phyloP scores from a whole-genome alignment of 768 basidiomycete genomes.

The Trametes cinnabarina region DNA sequence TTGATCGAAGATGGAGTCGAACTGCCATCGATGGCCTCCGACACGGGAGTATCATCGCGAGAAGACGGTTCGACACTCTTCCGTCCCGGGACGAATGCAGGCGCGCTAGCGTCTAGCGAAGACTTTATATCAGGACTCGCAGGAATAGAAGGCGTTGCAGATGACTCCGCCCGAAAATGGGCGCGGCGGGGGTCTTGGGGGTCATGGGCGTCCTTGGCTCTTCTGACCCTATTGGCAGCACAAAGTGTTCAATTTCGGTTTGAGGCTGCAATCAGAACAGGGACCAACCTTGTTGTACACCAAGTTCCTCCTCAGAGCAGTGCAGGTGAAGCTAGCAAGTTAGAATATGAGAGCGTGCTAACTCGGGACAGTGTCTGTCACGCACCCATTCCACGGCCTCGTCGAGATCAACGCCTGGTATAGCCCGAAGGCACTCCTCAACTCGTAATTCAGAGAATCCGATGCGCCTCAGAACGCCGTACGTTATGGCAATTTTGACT shows the following conservation, averaged over 20 bases:
- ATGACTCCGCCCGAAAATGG: constrained; percentile 5
- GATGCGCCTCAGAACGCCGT: constrained; percentile 74
- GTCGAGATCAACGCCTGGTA: constrained; percentile 73
- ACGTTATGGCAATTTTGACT: constrained; percentile 71
- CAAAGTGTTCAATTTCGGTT: neutral
- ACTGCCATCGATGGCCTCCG: neutral
- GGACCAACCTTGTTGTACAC: constrained; percentile 36
- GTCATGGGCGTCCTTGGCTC: constrained; percentile 16
- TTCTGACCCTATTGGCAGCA: neutral
- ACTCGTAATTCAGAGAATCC: constrained; percentile 73
- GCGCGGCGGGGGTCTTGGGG: constrained; percentile 10
- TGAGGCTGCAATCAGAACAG: neutral
- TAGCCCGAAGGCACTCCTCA: constrained; percentile 63
- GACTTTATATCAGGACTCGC: constrained; percentile 8
- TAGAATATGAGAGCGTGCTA: neutral
- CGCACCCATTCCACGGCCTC: constrained; percentile 90
- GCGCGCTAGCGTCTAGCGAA: constrained; percentile 39
- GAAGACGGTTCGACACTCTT: neutral
- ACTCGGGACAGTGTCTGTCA: neutral
- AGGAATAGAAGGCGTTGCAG: neutral
- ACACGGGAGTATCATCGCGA: neutral
- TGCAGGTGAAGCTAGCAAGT: constrained; percentile 57
- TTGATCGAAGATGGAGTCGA: constrained; percentile 2
- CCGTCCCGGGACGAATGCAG: constrained; percentile 37
- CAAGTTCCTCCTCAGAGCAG: constrained; percentile 60